A percentile compares a stretch with the other conserved stretches of the same genome.
Evolutionary conservation across 2,329 filamentous ascomycete genomes (phyloP).

Genomic region (Cordyceps cicadae): DNA sequence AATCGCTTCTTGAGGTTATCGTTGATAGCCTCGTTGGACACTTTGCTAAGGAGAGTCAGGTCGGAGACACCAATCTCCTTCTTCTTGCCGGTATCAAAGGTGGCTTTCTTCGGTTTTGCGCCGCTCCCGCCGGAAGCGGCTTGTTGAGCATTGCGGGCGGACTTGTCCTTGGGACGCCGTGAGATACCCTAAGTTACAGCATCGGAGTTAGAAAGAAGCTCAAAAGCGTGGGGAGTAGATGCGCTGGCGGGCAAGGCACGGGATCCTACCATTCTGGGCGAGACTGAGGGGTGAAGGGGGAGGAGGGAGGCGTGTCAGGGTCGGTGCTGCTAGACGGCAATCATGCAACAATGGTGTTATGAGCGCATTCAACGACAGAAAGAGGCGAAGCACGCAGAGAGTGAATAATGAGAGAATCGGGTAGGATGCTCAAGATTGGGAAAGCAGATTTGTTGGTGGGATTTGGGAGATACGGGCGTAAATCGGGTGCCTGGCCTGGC

Average conservation of each 20-base stretch:
- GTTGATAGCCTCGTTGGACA: constrained; percentile 98
- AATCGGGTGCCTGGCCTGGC: constrained; percentile 10
- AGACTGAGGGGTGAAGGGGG: constrained; percentile 3
- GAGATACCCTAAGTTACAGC: constrained; percentile 27
- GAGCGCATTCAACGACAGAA: neutral
- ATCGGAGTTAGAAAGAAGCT: neutral
- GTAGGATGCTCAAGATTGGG: constrained; percentile 2
- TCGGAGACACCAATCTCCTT: constrained; percentile 98
- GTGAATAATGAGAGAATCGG: neutral
- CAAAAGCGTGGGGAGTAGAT: neutral
- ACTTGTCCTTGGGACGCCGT: constrained; percentile 33
- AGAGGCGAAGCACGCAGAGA: neutral
- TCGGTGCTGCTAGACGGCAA: neutral
- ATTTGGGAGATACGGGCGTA: constrained; percentile 3
- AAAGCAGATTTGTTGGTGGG: constrained; percentile 6
- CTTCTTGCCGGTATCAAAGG: constrained; percentile 94
- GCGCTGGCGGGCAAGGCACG: neutral
- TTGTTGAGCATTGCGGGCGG: constrained; percentile 29
- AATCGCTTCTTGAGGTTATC: constrained; percentile 98
- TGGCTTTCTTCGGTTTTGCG: constrained; percentile 83
- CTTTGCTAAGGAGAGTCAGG: constrained; percentile 94
- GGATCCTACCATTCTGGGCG: constrained; percentile 11
- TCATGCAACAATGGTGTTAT: constrained; percentile 4
- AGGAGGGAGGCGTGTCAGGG: neutral
- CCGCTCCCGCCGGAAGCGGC: constrained; percentile 31